Percentiles rank a stretch among this genome's conserved stretches.
Evolutionary conservation across 176 grass and related monocot species (phyloP).

Genomic region (Sorghum bicolor): Sorghum_bicolor_NCBIv3 NC_012870.2:75899501-75900000

Average conservation of each 20-base stretch:
- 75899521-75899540: conserved; percentile 52
- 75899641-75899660: background rate
- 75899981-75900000: too few relatives aligned
- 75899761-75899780: too few relatives aligned
- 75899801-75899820: too few relatives aligned
- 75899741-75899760: conserved; percentile 29
- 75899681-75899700: conserved; percentile 14
- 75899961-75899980: too few relatives aligned
- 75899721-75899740: conserved; percentile 14
- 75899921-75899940: too few relatives aligned
- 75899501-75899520: conserved; percentile 24
- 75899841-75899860: too few relatives aligned
- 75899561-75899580: conserved; percentile 35
- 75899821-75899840: too few relatives aligned
- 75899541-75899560: conserved; percentile 45
- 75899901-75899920: too few relatives aligned
- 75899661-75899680: conserved; percentile 1
- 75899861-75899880: too few relatives aligned
- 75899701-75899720: conserved; percentile 10
- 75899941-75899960: too few relatives aligned
- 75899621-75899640: background rate
- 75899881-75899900: too few relatives aligned
- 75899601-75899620: background rate
- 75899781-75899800: too few relatives aligned
- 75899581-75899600: conserved; percentile 24